Conservation (phyloP, 257 asterid genomes). For the Solanum peruvianum region DNA sequence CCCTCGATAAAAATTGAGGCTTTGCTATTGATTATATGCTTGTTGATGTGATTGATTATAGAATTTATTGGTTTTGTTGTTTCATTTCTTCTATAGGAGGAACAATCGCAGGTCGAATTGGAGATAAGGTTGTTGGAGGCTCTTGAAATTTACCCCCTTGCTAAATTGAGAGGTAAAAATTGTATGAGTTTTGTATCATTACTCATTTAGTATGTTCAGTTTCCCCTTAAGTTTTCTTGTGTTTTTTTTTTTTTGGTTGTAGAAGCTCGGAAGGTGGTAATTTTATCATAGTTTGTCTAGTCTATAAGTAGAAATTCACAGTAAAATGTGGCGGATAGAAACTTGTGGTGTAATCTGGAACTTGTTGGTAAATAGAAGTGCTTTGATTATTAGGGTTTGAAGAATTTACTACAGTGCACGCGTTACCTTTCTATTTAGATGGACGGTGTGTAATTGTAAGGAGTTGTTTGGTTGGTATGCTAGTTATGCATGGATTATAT, state of each 20-base stretch:
- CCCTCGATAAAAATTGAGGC: neutral
- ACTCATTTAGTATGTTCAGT: neutral
- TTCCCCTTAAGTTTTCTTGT: neutral
- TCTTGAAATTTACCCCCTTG: slow-evolving; percentile 81
- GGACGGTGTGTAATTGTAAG: neutral
- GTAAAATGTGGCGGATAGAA: neutral
- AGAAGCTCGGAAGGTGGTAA: neutral
- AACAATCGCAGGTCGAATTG: slow-evolving; percentile 67
- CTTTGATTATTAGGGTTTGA: neutral
- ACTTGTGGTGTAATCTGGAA: neutral
- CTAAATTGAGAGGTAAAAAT: slow-evolving; percentile 58
- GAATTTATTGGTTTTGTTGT: neutral
- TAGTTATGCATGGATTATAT: neutral
- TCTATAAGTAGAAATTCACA: neutral
- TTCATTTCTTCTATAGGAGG: slow-evolving; percentile 26
- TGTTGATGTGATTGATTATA: neutral
- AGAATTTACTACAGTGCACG: neutral
- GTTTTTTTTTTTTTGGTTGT: neutral
- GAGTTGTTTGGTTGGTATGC: neutral
- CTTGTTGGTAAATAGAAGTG: neutral
- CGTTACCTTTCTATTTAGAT: neutral
- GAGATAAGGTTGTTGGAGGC: slow-evolving; percentile 81
- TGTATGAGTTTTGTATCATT: neutral
- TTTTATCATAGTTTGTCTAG: neutral
- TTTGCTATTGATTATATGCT: neutral